Conservation (phyloP, 1,139 yeast genomes). For the Blastobotrys indianensis region DNA sequence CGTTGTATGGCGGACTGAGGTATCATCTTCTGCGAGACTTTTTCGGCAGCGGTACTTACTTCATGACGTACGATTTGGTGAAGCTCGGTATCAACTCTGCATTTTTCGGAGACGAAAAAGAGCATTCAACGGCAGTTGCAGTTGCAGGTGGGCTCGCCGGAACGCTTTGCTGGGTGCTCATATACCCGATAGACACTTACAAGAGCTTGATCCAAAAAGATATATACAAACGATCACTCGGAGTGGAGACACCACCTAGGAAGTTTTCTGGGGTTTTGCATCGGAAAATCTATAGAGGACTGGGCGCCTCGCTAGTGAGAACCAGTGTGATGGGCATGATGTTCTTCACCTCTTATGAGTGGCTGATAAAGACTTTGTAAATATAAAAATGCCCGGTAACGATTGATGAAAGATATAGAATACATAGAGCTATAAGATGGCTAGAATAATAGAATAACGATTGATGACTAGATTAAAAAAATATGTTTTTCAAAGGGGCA, state of each 20-base stretch:
- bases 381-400: neutral
- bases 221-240: conserved; percentile 57
- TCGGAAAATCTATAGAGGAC: conserved; percentile 61
- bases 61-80: conserved; percentile 66
- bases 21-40: conserved; percentile 64
- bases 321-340: conserved; percentile 70
- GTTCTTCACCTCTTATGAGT: conserved; percentile 69
- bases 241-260: conserved; percentile 42
- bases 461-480: neutral
- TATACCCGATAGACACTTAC: conserved; percentile 76
- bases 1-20: conserved; percentile 67
- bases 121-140: conserved; percentile 40
- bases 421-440: neutral
- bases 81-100: conserved; percentile 36
- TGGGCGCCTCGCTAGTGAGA: conserved; percentile 66
- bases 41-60: conserved; percentile 67
- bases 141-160: conserved; percentile 82
- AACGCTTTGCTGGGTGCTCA: conserved; percentile 60
- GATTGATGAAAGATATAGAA: too few species aligned
- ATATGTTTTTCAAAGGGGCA: too few species aligned
- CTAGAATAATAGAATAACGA: neutral
- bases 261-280: conserved; percentile 29
- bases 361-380: conserved; percentile 19
- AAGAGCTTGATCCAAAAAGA: conserved; percentile 73
- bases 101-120: conserved; percentile 16